Conservation (phyloP, 2,329 filamentous ascomycete species). For the Penicillium rolfsii region DNA sequence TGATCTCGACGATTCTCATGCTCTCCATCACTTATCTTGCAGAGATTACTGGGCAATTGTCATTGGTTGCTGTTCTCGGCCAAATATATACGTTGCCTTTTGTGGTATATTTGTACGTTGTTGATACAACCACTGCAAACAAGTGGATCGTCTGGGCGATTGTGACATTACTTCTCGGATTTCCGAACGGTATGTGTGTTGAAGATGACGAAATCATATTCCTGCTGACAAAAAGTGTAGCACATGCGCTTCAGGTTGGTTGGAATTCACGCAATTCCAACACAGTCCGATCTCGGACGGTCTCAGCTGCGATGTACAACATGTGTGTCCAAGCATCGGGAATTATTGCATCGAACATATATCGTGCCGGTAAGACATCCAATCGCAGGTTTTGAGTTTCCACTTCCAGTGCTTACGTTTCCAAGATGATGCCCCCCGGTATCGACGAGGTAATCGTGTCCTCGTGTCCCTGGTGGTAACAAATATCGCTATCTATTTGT, state of each 20-base stretch:
- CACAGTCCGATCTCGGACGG: conserved; percentile 43
- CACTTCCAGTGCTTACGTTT: not conserved
- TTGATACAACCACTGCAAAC: conserved; percentile 49
- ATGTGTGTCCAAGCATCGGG: conserved; percentile 43
- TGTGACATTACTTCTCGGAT: conserved; percentile 56
- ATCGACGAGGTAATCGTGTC: conserved; percentile 50
- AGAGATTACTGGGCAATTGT: conserved; percentile 51
- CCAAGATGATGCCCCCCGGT: conserved; percentile 47
- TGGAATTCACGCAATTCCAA: conserved; percentile 47
- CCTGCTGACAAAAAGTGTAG: conserved; percentile 31
- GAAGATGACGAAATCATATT: not conserved
- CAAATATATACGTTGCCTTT: conserved; percentile 59
- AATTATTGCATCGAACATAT: conserved; percentile 44
- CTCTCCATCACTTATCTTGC: conserved; percentile 35
- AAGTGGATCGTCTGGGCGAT: conserved; percentile 58
- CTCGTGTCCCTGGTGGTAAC: conserved; percentile 28
- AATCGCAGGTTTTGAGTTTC: not conserved
- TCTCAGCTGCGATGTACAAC: conserved; percentile 45
- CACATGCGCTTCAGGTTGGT: conserved; percentile 57
- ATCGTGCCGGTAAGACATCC: conserved; percentile 32
- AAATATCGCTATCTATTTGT: conserved; percentile 34
- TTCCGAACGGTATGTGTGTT: conserved; percentile 50
- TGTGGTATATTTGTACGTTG: conserved; percentile 54
- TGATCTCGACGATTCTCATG: conserved; percentile 51
- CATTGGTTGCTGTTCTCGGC: conserved; percentile 55